Base-by-base conservation (phyloP, 2,329 filamentous ascomycete genomes). In the Teratosphaeria viscida region DNA sequence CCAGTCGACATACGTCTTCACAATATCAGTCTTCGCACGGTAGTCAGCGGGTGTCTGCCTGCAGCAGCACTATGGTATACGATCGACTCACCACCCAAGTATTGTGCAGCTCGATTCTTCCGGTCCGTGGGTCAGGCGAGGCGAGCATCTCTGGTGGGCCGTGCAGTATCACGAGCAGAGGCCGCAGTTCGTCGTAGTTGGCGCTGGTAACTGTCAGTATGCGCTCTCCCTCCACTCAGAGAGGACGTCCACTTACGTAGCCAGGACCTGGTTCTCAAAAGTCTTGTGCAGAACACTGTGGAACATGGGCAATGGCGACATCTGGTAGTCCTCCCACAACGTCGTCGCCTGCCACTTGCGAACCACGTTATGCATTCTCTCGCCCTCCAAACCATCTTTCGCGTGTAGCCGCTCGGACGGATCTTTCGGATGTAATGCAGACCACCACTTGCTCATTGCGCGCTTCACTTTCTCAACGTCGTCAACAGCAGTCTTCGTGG, bases 151-250 rank as follows among this genome's bases (percentile, higher is more conserved):
- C 74, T 14, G 79, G 79, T 81, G 92, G 90, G 69, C 72, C 70
- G 72, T 99, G 94, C 59, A 99, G 87, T 55, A 97, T 87, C 11
- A 99, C 78, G 12, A 99, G 71, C 3, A 97, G 79, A 57, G 85
- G 89, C 59, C 82, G 83, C 19, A 82, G 81, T 39, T 81, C 76
- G 60, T 84, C 79, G 57, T 94, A 84, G 53, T 85, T 82, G 1
- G 86, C 83, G 47, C 83, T 85, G 62, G 34, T 14, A 23, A 11
- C 5, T n/a, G 61, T 68, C 56, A 68, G 61, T 39, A 47, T 11
- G 29, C 19, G 19, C n/a, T 8, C n/a, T 23, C 4, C n/a, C 23
- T 29, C 14, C 16, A 19, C 43, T 49, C 43, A 19, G 2, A 7
- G 2, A 16, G 43, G 16, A 49, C 3, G 23, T 32, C 23, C n/a